These are phyloP conservation scores for Geotrichum restrictum DNA, from an alignment of 1,139 yeast genomes.

Conservation along the genomic window DNA sequence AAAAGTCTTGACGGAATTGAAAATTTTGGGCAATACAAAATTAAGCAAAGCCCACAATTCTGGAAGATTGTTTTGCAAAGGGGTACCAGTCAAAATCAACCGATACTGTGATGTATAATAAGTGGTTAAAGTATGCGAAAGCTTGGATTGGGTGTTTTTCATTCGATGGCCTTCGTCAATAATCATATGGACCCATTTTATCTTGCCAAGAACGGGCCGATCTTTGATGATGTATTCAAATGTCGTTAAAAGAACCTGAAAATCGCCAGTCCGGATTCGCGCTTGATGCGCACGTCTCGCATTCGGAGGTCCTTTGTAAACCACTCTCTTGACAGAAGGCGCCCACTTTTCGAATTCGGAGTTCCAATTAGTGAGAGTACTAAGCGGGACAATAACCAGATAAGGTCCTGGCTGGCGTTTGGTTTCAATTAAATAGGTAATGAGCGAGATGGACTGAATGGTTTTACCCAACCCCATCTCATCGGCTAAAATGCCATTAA, in stretches of 20 bases:
- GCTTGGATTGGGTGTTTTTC: constrained; percentile 89
- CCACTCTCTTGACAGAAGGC: constrained; percentile 70
- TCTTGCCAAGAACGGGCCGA: constrained; percentile 69
- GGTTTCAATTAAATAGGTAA: constrained; percentile 76
- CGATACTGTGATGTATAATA: constrained; percentile 81
- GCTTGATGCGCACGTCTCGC: constrained; percentile 74
- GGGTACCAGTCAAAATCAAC: constrained; percentile 94
- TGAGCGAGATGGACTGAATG: constrained; percentile 85
- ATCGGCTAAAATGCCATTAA: constrained; percentile 93
- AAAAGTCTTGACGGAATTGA: constrained; percentile 93
- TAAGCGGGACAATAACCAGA: constrained; percentile 88
- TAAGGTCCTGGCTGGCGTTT: constrained; percentile 63
- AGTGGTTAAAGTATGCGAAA: constrained; percentile 76
- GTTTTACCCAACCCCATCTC: constrained; percentile 98
- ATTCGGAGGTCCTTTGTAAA: constrained; percentile 86
- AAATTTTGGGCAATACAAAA: constrained; percentile 93
- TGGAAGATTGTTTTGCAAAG: constrained; percentile 90
- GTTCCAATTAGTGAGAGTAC: constrained; percentile 94
- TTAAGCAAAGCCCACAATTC: constrained; percentile 95
- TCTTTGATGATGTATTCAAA: constrained; percentile 92
- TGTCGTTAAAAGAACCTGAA: constrained; percentile 90
- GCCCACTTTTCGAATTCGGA: constrained; percentile 98
- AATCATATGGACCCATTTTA: constrained; percentile 93
- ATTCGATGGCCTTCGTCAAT: constrained; percentile 98
- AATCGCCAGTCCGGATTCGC: constrained; percentile 72